Evolutionary conservation across 2,329 filamentous ascomycete species (phyloP).

Genomic region (Coniochaeta sp.): DNA sequence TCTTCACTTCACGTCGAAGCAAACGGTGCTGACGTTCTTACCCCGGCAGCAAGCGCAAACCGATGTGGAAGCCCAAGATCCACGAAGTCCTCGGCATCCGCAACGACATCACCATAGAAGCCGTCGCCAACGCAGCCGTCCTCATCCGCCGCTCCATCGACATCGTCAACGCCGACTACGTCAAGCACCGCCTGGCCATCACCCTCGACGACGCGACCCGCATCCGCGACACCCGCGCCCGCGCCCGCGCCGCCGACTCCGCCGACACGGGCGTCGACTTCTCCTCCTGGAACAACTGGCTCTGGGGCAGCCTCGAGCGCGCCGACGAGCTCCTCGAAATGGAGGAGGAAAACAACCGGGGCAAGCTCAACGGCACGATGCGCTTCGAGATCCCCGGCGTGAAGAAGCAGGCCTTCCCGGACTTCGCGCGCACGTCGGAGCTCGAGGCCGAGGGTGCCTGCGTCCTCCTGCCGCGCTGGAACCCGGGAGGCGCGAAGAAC

Average conservation of each 20-base stretch:
- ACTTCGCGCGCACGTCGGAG: not conserved
- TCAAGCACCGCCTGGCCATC: not conserved
- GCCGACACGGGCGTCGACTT: not conserved
- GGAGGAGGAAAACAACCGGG: not conserved
- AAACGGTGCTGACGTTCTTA: not conserved
- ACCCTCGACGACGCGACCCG: not conserved
- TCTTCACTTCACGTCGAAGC: not conserved
- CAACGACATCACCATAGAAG: not conserved
- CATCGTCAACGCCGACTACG: not conserved
- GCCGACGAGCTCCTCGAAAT: too few species aligned
- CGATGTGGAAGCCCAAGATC: not conserved
- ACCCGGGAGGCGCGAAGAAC: not conserved
- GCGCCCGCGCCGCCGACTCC: not conserved
- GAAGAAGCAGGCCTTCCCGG: not conserved
- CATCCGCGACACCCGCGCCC: not conserved
- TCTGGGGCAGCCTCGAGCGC: not conserved
- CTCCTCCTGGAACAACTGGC: not conserved
- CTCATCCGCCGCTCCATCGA: not conserved
- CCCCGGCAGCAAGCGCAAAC: not conserved
- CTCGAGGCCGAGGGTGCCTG: not conserved
- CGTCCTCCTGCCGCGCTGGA: not conserved
- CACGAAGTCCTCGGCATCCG: not conserved
- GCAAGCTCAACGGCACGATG: not conserved
- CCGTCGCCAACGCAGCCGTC: not conserved
- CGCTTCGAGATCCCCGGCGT: not conserved